phyloP scores from a whole-genome alignment of 176 grass and related monocot species.

The Eragrostis curvula region DNA sequence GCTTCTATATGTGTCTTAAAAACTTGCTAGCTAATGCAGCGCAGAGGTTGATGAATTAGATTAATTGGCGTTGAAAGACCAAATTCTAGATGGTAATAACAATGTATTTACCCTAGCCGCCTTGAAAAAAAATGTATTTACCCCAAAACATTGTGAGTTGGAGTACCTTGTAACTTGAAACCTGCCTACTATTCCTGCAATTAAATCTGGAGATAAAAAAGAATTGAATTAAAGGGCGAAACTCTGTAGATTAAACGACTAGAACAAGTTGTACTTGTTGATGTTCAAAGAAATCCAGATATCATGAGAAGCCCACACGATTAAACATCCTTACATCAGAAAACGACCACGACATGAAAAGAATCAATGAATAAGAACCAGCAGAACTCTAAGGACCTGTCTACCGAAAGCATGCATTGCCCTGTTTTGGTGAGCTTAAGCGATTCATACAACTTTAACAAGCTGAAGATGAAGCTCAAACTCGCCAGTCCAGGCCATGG shows the following conservation, averaged over 20 bases:
- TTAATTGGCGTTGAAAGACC: too few relatives aligned
- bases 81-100: too few relatives aligned
- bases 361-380: background rate
- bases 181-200: background rate
- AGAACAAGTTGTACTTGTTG: background rate
- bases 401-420: background rate
- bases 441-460: background rate
- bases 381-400: background rate
- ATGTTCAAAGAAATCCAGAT: background rate
- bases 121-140: too few relatives aligned
- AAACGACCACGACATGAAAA: background rate
- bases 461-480: background rate
- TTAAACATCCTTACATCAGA: background rate
- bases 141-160: too few relatives aligned
- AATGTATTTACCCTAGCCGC: too few relatives aligned
- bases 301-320: background rate
- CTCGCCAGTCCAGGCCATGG: too few relatives aligned
- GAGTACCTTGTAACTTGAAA: too few relatives aligned
- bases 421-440: background rate
- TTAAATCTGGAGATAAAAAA: background rate
- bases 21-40: too few relatives aligned
- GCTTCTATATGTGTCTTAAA: too few relatives aligned
- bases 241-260: background rate
- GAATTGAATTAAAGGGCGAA: too few relatives aligned
- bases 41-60: too few relatives aligned